These are phyloP conservation scores for Ormosia emarginata DNA, from an alignment of 306 rosid species.

Conservation along the genomic window DNA sequence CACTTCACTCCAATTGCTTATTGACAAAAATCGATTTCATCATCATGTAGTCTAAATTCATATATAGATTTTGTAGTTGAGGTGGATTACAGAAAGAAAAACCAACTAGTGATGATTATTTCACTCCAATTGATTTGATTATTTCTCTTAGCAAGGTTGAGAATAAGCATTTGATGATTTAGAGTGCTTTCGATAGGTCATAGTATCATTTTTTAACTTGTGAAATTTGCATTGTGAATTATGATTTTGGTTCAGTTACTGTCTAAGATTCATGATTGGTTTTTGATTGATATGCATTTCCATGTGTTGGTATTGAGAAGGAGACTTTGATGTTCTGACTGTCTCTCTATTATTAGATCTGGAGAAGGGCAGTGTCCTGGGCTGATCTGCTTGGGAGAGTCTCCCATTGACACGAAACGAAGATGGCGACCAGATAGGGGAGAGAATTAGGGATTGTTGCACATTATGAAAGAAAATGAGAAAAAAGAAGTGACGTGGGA, in stretches of 20 bases:
- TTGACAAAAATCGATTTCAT: not conserved
- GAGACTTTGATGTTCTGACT: constrained; percentile 49
- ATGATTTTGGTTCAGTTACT: not conserved
- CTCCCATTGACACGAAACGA: constrained; percentile 29
- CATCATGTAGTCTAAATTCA: not conserved
- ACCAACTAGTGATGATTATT: not conserved
- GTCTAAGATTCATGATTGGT: not conserved
- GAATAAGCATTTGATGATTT: not conserved
- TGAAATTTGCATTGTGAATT: not conserved
- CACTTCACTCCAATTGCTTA: not conserved
- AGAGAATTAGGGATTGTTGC: too few relatives aligned
- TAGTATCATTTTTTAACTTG: too few relatives aligned
- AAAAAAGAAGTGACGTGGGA: too few relatives aligned
- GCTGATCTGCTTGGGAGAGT: constrained; percentile 31
- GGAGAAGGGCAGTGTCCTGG: constrained; percentile 44
- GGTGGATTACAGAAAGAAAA: too few relatives aligned
- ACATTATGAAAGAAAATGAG: too few relatives aligned
- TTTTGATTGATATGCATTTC: constrained; percentile 34
- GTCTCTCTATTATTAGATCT: constrained; percentile 63
- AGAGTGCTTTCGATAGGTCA: not conserved
- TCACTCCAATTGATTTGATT: not conserved
- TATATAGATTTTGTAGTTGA: not conserved
- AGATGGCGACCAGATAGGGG: constrained; percentile 82
- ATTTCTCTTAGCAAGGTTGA: not conserved
- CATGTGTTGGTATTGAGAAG: constrained; percentile 29